phyloP scores from a whole-genome alignment of 2,329 filamentous ascomycete species.

The Rugonectria rugulosa region DNA sequence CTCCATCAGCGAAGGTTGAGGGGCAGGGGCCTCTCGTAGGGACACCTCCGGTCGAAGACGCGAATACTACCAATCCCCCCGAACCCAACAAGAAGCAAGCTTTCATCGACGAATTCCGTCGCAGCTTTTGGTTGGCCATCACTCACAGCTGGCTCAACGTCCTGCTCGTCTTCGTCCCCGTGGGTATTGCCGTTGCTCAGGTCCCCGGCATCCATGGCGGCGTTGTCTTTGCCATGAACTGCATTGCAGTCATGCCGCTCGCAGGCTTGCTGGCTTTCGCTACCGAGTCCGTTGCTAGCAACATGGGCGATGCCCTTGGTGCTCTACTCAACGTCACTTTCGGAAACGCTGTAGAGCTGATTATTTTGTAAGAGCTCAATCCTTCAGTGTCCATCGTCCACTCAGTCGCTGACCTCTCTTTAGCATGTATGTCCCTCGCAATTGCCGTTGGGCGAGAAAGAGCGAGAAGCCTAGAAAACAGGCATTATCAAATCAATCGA shows the following conservation, averaged over 20 bases:
- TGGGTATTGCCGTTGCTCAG: conserved; percentile 73
- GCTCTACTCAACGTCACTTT: conserved; percentile 80
- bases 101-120: conserved; percentile 58
- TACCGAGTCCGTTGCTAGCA: conserved; percentile 76
- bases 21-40: conserved; percentile 65
- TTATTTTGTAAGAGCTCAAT: conserved; percentile 67
- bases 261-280: conserved; percentile 76
- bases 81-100: conserved; percentile 40
- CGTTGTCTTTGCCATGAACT: conserved; percentile 76
- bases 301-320: conserved; percentile 76
- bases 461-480: conserved; percentile 16
- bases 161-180: conserved; percentile 78
- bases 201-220: conserved; percentile 62
- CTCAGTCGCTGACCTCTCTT: conserved; percentile 19
- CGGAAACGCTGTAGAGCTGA: conserved; percentile 81
- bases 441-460: conserved; percentile 18
- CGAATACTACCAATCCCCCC: conserved; percentile 43
- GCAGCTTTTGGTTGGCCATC: conserved; percentile 63
- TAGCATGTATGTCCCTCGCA: conserved; percentile 60
- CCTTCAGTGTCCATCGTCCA: neutral
- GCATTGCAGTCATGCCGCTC: conserved; percentile 77
- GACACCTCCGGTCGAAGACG: conserved; percentile 22
- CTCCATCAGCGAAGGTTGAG: conserved; percentile 59
- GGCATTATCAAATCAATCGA: conserved; percentile 26
- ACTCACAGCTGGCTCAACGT: conserved; percentile 81